Base-by-base conservation (phyloP, 805 yeast genomes). In the Monosporozyma servazzii region DNA sequence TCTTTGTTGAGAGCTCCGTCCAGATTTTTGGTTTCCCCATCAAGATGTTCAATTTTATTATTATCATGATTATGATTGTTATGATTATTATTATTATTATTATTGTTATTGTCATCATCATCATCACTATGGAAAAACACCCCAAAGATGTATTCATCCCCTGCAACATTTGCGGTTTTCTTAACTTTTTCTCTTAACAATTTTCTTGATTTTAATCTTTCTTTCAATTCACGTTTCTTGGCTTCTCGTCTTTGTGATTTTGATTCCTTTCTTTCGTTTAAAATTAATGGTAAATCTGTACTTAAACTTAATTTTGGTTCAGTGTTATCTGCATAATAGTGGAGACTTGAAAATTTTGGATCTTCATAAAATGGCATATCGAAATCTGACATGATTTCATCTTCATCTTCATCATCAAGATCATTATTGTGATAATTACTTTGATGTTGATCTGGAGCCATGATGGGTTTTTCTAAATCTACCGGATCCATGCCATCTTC, bases 351-450 rank as follows among this genome's bases (percentile, higher is more conserved):
- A 54, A 67, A 65, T 53, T 65, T 67, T 1, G 73, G 68, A 56
- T 72, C 75, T 55, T 72, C 75, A 55, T 71, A 72, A 56, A 65
- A 72, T 2, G 76, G 75, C 48, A 71, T 64, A 54, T 65, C 66
- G 46, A 71, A 71, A 42, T 64, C 71, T 10, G 59, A 56, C 59
- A 60, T 68, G 21, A 59, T 60, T 39, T 60, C 69, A 45, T 63
- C 67, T 20, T 68, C 70, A 13, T 60, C 68, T 11, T 62, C 68
- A 23, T 66, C 67, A 29, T 59, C 65, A 18, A 57, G 59, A 6
- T 59, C 69, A 33, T 45, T 45, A 33, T 11, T 43, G n/a, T n/a
- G 29, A 18, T 15, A 15, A 21, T 31, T 33, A n/a, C 23, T 33
- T 51, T 25, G 51, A 48, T 36, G 52, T 20, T 37, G 42, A 36